Conservation (phyloP, 176 grass and related monocot species). For the Oryza brachyantha region DNA sequence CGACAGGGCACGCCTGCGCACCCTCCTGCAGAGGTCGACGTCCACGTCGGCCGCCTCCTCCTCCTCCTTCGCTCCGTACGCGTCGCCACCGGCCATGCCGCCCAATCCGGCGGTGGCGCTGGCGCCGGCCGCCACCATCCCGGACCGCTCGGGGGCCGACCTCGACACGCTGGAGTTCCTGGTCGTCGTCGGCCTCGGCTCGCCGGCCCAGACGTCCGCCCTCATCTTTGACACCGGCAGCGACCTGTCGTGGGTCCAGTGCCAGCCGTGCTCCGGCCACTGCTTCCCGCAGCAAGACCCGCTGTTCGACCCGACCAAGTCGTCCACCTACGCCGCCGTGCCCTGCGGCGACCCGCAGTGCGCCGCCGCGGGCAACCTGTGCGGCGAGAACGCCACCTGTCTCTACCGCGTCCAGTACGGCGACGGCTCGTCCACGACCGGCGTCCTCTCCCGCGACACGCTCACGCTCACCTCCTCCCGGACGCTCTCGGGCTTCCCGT, state of each 20-base stretch:
- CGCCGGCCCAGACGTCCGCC: constrained; percentile 26
- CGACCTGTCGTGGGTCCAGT: constrained; percentile 89
- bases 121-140: constrained; percentile 30
- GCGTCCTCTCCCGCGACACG: constrained; percentile 44
- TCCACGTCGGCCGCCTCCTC: neutral
- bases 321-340: constrained; percentile 47
- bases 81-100: neutral
- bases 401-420: constrained; percentile 45
- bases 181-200: constrained; percentile 59
- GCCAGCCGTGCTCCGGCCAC: constrained; percentile 47
- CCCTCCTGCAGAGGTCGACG: neutral
- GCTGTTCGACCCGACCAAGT: constrained; percentile 59
- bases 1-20: constrained; percentile 17
- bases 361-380: neutral
- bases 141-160: constrained; percentile 25
- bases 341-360: constrained; percentile 38
- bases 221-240: constrained; percentile 85
- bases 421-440: constrained; percentile 45
- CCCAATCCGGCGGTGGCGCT: neutral
- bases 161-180: constrained; percentile 51
- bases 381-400: constrained; percentile 32
- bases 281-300: constrained; percentile 65
- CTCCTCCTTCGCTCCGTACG: neutral
- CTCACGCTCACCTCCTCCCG: constrained; percentile 29
- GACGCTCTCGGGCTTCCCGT: constrained; percentile 44